Base-by-base conservation (phyloP, 306 rosid species). In the Vigna radiata region DNA sequence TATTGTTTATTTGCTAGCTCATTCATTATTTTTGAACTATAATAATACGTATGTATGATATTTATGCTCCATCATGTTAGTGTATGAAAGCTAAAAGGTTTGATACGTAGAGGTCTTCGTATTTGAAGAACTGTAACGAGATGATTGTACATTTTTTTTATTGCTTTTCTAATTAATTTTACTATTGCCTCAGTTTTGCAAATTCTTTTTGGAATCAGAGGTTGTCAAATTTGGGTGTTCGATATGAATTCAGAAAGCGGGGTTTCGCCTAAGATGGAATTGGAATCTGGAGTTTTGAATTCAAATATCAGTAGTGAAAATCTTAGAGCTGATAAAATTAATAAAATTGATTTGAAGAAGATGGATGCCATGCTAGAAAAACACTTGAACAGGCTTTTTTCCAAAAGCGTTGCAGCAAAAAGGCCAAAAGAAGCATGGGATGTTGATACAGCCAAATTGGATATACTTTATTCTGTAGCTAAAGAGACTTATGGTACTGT, bases 381-480 rank as follows among this genome's bases (percentile, higher is more conserved):
- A 87, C 97, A 94, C 86, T 67, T 94, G 70, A 94, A 77, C 87
- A 86, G 80, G 80, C 90, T 86, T 77, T 89, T 87, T 83, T 83
- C 96, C 0, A 83, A 53, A 69, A 83, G 15, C 75, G 8, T 61
- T 4, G 89, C 79, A 44, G 53, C 18, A 39, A 82, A 77, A 39
- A 85, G 81, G 91, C 95, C 83, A 12, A 84, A 75, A 81, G 95
- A 92, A 61, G 91, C 82, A 68, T 94, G 98, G 96, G 97, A 90
- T 87, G 83, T 94, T 75, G 97, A 94, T 82, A 77, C 89, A 83
- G 64, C 89, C 33, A 90, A 89, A 84, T 84, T 94, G 83, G 85
- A 87, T 16, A 68, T 92, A 27, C 82, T 83, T 80, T 84, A 90
- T 70, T 72, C 76, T 62, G 81, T 94, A 53, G 96, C 96, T 68